These are phyloP conservation scores for Zizania palustris DNA, from an alignment of 202 grass and related monocot genomes.

Conservation along the genomic window DNA sequence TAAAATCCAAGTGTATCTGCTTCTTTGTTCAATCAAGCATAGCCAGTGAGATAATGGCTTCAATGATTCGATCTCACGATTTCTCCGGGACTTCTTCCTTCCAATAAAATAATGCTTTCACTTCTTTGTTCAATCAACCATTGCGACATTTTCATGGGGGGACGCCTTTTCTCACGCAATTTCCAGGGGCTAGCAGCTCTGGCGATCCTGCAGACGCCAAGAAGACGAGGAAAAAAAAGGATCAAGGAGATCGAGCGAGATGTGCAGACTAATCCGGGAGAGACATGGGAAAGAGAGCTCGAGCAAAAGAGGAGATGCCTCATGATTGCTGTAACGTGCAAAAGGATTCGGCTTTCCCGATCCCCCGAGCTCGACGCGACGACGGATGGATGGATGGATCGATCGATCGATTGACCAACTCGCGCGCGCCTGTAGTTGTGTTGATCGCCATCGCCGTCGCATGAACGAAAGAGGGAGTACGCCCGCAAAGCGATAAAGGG, in stretches of 20 bases:
- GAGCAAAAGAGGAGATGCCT: not conserved
- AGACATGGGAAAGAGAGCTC: not conserved
- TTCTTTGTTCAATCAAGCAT: constrained; percentile 1
- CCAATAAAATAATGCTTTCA: not conserved
- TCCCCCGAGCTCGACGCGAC: constrained; percentile 43
- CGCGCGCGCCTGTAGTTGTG: too few species aligned
- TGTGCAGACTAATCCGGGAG: not conserved
- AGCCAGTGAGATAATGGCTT: constrained; percentile 17
- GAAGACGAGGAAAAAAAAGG: not conserved
- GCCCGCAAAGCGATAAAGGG: constrained; percentile 30
- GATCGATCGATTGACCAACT: constrained; percentile 4
- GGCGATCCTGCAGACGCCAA: constrained; percentile 8
- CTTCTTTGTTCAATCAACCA: too few species aligned
- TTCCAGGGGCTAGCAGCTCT: not conserved
- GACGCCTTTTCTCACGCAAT: constrained; percentile 38
- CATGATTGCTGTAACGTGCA: constrained; percentile 58
- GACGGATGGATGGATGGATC: not conserved
- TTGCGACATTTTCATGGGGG: not conserved
- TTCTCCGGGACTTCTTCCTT: not conserved
- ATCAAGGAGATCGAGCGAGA: constrained; percentile 1
- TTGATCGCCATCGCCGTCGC: constrained; percentile 2
- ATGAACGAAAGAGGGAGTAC: not conserved
- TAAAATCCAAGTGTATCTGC: constrained; percentile 35
- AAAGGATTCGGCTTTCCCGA: constrained; percentile 49
- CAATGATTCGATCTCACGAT: constrained; percentile 26